Evolutionary conservation across 148 eudicot species (phyloP), one percentile per base, ranked within the genome.

Genomic region (Polygonum aviculare): DNA sequence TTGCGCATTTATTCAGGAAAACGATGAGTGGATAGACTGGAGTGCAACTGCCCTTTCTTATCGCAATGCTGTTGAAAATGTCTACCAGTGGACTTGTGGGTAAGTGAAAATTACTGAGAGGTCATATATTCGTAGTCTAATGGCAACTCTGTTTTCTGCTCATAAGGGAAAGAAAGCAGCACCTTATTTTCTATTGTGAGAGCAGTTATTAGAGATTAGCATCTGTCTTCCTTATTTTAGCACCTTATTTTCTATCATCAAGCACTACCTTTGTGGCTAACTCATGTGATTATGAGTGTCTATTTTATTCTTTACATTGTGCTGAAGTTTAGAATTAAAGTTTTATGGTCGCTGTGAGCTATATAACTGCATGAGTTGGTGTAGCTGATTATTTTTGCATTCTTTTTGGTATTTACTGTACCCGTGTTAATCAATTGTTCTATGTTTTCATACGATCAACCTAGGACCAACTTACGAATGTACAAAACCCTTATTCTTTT

Each of bases 41-140:
- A 90, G 90, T 55, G 69, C 88, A 69, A 84, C 86, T 86, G 87
- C 90, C 71, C 89, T 95, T 52, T 85, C 83, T 45, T 86, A 89
- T 84, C 97, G 98, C 75, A 95, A 95, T 79, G 72, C 88, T 50
- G 77, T 90, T 69, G 98, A 90, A 81, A 95, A 95, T 78, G 92
- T 95, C 75, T 86, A 86, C 72, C 92, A 95, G 74, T 95, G 98
- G 98, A 92, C 93, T 63, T 95, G 98, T 55, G 98, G 98, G 98
- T 95, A 82, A 78, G 97, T 83, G 21, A 19, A 67, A 67, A 67
- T 38, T 36, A 18, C 45, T 67, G 21, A 38, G 45, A 63, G 70
- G 3, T 57, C 62, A 33, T 62, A 12, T 12, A 9, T 62, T 33
- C 69, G 31, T 26, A 62, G 71, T 65, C 44, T 38, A 38, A 38